phyloP scores from a whole-genome alignment of 1,139 yeast genomes.

The Yamadazyma diddensiae region DNA sequence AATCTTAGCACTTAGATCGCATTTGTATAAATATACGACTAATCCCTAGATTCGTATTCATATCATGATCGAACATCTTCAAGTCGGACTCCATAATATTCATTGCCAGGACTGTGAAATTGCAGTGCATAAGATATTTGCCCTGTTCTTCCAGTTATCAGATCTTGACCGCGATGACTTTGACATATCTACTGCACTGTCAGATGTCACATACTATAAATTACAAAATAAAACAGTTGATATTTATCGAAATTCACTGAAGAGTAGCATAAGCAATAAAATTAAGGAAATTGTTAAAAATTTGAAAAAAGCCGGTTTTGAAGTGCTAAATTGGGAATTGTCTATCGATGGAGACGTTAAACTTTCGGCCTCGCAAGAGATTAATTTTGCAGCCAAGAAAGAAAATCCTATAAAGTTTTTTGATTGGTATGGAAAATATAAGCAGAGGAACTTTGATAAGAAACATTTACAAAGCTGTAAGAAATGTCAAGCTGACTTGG shows the following conservation, averaged over 20 bases:
- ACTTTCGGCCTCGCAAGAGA: slow-evolving; percentile 9
- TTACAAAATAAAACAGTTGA: slow-evolving; percentile 4
- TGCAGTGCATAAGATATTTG: slow-evolving; percentile 21
- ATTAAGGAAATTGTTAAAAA: slow-evolving; percentile 23
- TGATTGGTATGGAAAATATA: slow-evolving; percentile 9
- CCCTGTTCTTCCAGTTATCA: slow-evolving; percentile 6
- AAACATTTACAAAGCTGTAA: slow-evolving; percentile 32
- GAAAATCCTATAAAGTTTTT: slow-evolving; percentile 13
- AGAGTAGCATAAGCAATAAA: neutral
- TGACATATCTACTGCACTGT: slow-evolving; percentile 1
- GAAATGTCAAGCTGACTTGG: slow-evolving; percentile 24
- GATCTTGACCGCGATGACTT: slow-evolving; percentile 5
- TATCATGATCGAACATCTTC: slow-evolving; percentile 17
- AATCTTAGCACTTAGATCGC: neutral
- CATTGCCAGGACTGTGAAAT: slow-evolving; percentile 53
- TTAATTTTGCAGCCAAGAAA: neutral
- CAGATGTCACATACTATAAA: slow-evolving; percentile 4
- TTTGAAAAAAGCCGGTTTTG: slow-evolving; percentile 29
- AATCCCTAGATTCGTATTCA: too few species aligned
- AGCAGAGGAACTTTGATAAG: slow-evolving; percentile 11
- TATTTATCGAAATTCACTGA: neutral
- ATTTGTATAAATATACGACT: too few species aligned
- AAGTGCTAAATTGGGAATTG: slow-evolving; percentile 33
- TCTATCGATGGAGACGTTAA: slow-evolving; percentile 18
- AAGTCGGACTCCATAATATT: slow-evolving; percentile 37